Base-by-base conservation (phyloP, 768 basidiomycete species). In the Tricholoma furcatifolium region DNA sequence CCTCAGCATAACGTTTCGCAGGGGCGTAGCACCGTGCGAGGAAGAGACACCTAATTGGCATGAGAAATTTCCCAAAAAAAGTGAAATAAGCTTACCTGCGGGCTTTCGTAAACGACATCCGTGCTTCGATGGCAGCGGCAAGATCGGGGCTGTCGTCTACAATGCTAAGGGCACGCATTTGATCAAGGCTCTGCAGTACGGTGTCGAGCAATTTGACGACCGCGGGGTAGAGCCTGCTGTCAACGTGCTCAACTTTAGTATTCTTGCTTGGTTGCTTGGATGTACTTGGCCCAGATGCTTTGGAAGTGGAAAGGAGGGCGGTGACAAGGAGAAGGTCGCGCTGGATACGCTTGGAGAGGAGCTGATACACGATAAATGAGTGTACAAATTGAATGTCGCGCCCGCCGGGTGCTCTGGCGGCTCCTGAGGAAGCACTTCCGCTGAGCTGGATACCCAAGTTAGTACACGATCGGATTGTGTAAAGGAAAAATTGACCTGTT, bases 91-190 rank as follows among this genome's bases (percentile, higher is more conserved):
- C 70, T 60, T 59, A 89, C 89, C 87, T 82, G 50, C 82, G 80
- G 0, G 87, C 90, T 60, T 88, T 87, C 2, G 87, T 87, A 61
- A 82, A 89, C 0, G 84, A 80, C 36, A 88, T 68, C 23, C 92
- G 74, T 2, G 84, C 87, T 39, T 97, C 93, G 2, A 93, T 81
- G 14, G 84, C 87, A 4, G 86, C 75, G 0, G 86, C 81, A 4
- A 97, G 77, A 57, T 93, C 91, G 0, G 91, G 86, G 60, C 84
- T 91, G 66, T 93, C 91, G 61, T 96, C 92, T 12, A 96, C 90
- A 35, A 93, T 81, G 47, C 84, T 89, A 51, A 97, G 74, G 6
- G 81, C 81, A 23, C 89, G 77, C 83, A 96, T 89, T 67, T 93
- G 91, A 48, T 83, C 82, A 41, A 97, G 72, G 62, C 87, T 88